phyloP scores from a whole-genome alignment of 345 rosid genomes.

The Acer yangbiense region DNA sequence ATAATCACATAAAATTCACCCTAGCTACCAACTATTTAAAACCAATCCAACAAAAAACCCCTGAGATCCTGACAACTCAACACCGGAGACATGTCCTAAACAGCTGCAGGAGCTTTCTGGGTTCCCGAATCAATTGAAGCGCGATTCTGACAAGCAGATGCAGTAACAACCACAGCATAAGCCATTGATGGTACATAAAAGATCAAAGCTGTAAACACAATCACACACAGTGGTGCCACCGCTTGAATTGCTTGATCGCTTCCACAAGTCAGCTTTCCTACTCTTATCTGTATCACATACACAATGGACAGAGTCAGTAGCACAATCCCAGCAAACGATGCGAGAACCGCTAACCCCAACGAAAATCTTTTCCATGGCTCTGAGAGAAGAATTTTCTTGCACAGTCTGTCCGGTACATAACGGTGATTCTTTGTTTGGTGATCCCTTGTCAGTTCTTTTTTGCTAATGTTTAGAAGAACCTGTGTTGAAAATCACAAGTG shows the following conservation, averaged over 20 bases:
- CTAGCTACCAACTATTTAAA: too few relatives aligned
- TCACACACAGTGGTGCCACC: slow-evolving; percentile 14
- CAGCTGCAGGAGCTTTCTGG: too few relatives aligned
- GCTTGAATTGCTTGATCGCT: slow-evolving; percentile 22
- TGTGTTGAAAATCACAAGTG: too few relatives aligned
- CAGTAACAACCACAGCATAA: slow-evolving; percentile 7
- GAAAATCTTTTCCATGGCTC: slow-evolving; percentile 10
- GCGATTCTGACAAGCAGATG: neutral
- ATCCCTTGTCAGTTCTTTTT: neutral
- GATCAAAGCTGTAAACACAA: slow-evolving; percentile 19
- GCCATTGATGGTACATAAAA: slow-evolving; percentile 27
- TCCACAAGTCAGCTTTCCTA: slow-evolving; percentile 31
- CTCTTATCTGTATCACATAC: slow-evolving; percentile 32
- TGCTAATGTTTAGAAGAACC: neutral
- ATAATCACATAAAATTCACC: too few relatives aligned
- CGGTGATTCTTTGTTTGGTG: neutral
- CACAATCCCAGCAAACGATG: slow-evolving; percentile 2
- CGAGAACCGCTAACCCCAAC: neutral
- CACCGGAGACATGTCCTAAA: too few relatives aligned
- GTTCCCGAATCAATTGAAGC: too few relatives aligned
- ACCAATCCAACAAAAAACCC: too few relatives aligned
- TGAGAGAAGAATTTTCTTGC: slow-evolving; percentile 22
- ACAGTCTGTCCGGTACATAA: neutral
- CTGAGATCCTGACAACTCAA: too few relatives aligned
- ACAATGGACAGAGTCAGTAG: slow-evolving; percentile 28